Evolutionary conservation across 345 rosid genomes (phyloP).

Genomic region (Physaria fendleri): DNA sequence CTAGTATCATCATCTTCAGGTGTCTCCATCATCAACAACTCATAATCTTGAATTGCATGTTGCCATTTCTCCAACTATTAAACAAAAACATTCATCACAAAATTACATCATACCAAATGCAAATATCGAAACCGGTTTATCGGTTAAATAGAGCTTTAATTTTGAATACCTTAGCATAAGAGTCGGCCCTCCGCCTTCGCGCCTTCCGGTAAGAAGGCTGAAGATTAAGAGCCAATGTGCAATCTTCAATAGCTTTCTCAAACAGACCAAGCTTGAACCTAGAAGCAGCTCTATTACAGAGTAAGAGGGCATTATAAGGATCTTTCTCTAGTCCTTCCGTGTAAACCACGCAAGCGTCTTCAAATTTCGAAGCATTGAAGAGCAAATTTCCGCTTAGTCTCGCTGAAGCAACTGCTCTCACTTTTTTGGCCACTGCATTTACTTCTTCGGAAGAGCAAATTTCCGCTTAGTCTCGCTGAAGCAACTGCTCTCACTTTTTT

Average conservation of each 20-base stretch:
- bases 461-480: slow-evolving; percentile 62
- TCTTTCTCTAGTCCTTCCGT: slow-evolving; percentile 74
- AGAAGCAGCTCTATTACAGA: slow-evolving; percentile 92
- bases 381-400: slow-evolving; percentile 70
- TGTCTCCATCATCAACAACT: slow-evolving; percentile 54
- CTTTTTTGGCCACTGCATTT: slow-evolving; percentile 32
- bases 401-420: slow-evolving; percentile 52
- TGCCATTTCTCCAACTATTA: slow-evolving; percentile 73
- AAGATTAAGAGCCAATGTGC: slow-evolving; percentile 56
- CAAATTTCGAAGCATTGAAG: slow-evolving; percentile 53
- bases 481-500: slow-evolving; percentile 52
- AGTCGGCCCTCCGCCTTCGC: slow-evolving; percentile 72
- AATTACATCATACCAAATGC: neutral
- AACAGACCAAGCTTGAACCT: slow-evolving; percentile 55
- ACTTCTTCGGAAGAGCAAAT: slow-evolving; percentile 65
- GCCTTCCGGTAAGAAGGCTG: slow-evolving; percentile 76
- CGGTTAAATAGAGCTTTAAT: neutral
- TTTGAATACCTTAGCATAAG: slow-evolving; percentile 56
- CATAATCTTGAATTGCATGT: slow-evolving; percentile 67
- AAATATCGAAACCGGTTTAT: neutral
- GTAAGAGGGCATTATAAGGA: slow-evolving; percentile 64
- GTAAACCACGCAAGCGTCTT: slow-evolving; percentile 60
- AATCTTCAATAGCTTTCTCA: slow-evolving; percentile 76
- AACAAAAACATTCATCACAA: neutral
- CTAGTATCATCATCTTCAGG: slow-evolving; percentile 64